Percentiles rank a stretch among this genome's conserved stretches.
These are phyloP conservation scores for Cryptosporidium andersoni DNA, from an alignment of 169 alveolate species.

Conservation along the genomic window DNA sequence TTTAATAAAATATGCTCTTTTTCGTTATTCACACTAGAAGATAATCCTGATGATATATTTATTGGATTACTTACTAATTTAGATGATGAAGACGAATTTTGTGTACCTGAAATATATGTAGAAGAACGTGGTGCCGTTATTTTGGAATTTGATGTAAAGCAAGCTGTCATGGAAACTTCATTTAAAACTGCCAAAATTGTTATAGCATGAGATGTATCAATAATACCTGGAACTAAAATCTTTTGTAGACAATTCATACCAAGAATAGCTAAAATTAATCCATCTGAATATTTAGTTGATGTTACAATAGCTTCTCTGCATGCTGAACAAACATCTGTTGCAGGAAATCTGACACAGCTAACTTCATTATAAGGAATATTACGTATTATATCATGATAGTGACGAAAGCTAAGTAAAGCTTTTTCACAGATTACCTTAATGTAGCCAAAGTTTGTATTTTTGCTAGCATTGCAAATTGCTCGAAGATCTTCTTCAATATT, in stretches of 20 bases:
- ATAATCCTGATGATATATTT: too few species aligned
- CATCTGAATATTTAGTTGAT: constrained; percentile 23
- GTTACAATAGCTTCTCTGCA: constrained; percentile 63
- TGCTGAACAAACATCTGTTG: constrained; percentile 56
- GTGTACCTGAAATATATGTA: not conserved
- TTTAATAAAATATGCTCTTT: constrained; percentile 62
- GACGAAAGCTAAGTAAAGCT: constrained; percentile 52
- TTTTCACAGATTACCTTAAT: constrained; percentile 61
- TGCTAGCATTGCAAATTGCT: constrained; percentile 60
- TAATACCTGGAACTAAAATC: constrained; percentile 52
- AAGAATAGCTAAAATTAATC: constrained; percentile 9
- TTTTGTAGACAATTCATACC: constrained; percentile 66
- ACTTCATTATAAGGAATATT: constrained; percentile 8
- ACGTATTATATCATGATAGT: constrained; percentile 41
- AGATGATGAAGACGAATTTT: too few species aligned
- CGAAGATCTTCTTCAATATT: constrained; percentile 59
- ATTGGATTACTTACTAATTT: too few species aligned
- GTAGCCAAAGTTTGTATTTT: constrained; percentile 21
- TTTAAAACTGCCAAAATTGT: constrained; percentile 54
- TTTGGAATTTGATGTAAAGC: constrained; percentile 3
- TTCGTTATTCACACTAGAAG: not conserved
- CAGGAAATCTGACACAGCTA: constrained; percentile 19
- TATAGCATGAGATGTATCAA: constrained; percentile 55
- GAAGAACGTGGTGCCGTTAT: not conserved
- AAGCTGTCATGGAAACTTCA: constrained; percentile 40